Conservation (phyloP, 169 alveolate genomes). For the Perkinsus olseni region DNA sequence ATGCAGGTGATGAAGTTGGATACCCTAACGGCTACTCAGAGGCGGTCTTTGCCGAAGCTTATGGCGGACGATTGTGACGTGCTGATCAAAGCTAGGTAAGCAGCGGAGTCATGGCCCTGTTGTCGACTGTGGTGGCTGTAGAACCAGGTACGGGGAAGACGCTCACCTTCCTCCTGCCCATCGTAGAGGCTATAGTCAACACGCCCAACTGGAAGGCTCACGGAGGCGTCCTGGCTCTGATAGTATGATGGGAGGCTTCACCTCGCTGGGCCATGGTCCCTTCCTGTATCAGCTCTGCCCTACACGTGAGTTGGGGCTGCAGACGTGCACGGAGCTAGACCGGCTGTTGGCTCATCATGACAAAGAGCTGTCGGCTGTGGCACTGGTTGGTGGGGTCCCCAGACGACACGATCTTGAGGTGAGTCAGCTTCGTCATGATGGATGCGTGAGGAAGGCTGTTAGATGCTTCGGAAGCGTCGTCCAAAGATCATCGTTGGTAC, state of each 20-base stretch:
- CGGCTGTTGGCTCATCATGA: neutral
- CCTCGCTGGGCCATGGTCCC: neutral
- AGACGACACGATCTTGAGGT: neutral
- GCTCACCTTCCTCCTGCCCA: neutral
- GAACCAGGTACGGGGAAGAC: neutral
- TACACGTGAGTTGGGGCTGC: neutral
- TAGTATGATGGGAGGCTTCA: neutral
- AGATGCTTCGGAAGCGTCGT: neutral
- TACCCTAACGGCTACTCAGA: neutral
- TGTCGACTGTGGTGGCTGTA: neutral
- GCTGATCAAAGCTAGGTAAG: neutral
- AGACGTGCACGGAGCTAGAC: neutral
- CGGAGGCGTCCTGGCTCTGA: neutral
- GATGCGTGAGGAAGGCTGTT: neutral
- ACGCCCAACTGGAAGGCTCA: neutral
- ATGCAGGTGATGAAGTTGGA: neutral
- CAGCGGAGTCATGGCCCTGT: neutral
- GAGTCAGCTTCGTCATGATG: neutral
- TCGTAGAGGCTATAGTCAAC: neutral
- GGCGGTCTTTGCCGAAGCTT: neutral
- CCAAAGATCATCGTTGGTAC: neutral
- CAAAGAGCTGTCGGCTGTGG: neutral
- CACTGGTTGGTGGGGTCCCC: neutral
- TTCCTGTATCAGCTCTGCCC: neutral
- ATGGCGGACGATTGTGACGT: neutral